Evolutionary conservation across 2,329 filamentous ascomycete species (phyloP).

Genomic region (Arthrobotrys entomopaga): DNA sequence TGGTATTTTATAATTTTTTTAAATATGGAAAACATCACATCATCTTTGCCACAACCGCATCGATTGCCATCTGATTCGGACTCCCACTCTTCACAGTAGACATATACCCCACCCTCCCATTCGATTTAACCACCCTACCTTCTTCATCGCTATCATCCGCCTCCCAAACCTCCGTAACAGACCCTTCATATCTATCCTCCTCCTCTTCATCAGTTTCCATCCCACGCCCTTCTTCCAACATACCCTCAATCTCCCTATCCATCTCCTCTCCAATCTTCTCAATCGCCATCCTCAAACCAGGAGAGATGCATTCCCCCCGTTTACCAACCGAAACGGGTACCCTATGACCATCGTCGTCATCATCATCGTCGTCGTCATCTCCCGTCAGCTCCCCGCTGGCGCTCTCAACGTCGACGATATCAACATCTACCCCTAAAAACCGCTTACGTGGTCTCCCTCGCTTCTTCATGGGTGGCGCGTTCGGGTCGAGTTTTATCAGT

Average conservation of each 20-base stretch:
- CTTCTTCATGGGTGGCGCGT: slow-evolving; percentile 51
- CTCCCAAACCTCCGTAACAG: slow-evolving; percentile 17
- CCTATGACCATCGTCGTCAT: not conserved
- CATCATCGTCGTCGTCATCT: not conserved
- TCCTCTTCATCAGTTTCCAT: slow-evolving; percentile 25
- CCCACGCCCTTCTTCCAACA: slow-evolving; percentile 20
- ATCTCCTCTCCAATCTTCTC: slow-evolving; percentile 51
- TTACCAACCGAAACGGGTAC: not conserved
- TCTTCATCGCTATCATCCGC: slow-evolving; percentile 28
- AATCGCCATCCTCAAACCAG: slow-evolving; percentile 30
- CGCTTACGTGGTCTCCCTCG: slow-evolving; percentile 34
- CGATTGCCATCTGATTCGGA: slow-evolving; percentile 14
- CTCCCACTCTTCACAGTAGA: not conserved
- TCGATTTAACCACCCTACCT: not conserved
- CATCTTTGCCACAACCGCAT: slow-evolving; percentile 2
- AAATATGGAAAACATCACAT: no score
- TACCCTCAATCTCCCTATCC: slow-evolving; percentile 38
- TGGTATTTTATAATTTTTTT: no score
- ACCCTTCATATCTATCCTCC: slow-evolving; percentile 22
- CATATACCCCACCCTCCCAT: no score
- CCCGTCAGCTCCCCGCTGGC: not conserved
- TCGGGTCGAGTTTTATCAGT: slow-evolving; percentile 34
- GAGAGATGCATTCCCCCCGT: slow-evolving; percentile 30
- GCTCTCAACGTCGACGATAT: not conserved
- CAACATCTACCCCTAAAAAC: slow-evolving; percentile 27